phyloP scores from a whole-genome alignment of 371 early-diverging fungal genomes.

The Capillidium heterosporum region DNA sequence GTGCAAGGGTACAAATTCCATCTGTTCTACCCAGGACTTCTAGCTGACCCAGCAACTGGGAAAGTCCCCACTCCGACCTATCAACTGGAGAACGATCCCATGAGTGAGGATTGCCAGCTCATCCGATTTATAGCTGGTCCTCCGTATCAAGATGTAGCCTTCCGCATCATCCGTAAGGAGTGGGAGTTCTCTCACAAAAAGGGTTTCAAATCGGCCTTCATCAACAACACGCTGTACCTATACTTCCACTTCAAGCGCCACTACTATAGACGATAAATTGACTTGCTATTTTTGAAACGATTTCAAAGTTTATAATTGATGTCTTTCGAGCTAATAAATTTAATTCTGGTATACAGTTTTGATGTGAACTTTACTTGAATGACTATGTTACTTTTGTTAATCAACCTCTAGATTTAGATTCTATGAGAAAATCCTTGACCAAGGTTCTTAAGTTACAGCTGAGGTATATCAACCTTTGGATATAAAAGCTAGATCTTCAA shows the following conservation, averaged over 20 bases:
- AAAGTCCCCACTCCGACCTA: constrained; percentile 75
- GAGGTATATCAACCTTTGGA: too few relatives aligned
- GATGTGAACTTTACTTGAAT: too few relatives aligned
- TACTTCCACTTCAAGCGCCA: constrained; percentile 86
- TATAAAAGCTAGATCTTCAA: too few relatives aligned
- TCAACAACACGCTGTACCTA: constrained; percentile 76
- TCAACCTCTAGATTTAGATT: too few relatives aligned
- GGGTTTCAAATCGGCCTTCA: constrained; percentile 81
- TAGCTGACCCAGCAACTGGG: constrained; percentile 25
- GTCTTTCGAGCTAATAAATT: too few relatives aligned
- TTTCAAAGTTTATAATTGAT: too few relatives aligned
- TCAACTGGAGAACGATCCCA: constrained; percentile 56
- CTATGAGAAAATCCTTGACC: too few relatives aligned
- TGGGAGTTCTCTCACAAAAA: constrained; percentile 89
- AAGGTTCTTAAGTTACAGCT: too few relatives aligned
- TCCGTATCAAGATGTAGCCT: constrained; percentile 92
- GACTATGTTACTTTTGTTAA: too few relatives aligned
- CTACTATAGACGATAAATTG: constrained; percentile 49
- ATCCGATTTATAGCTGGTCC: constrained; percentile 82
- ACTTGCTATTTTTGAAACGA: too few relatives aligned
- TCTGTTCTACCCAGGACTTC: constrained; percentile 91
- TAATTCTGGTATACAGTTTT: too few relatives aligned
- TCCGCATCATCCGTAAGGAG: constrained; percentile 82
- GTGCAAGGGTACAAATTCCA: constrained; percentile 94
- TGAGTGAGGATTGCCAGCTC: constrained; percentile 52